Base-by-base conservation (phyloP, 192 early-diverging fungal genomes). In the Linderina pennispora region DNA sequence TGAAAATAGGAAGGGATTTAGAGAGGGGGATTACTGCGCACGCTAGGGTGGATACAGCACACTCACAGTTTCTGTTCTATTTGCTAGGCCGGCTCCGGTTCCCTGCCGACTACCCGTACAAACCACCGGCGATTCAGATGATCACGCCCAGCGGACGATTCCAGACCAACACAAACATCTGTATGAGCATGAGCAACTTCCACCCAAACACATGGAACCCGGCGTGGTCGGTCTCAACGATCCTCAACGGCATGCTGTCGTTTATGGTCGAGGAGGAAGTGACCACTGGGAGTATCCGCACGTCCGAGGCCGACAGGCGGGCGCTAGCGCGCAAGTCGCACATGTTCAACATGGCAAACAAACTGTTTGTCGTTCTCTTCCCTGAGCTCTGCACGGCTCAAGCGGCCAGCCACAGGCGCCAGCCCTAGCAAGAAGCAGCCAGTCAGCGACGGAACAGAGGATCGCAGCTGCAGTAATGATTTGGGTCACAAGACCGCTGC, bases 191-290 rank as follows among this genome's bases (percentile, higher is more conserved):
- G 94, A 89, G 84, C 51, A 93, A 97, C 76, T 97, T 94, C 65
- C 90, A 91, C 50, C 88, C 86, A 23, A 82, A 80, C 58, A 74
- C 86, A 24, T 99, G 94, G 94, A 99, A 97, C 54, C 94, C 94
- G 5, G 87, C 89, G 40, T 97, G 97, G 97, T 90, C 86, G 43
- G 97, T 99, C 8, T 62, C 91, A 7, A 99, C 97, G 0, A 97
- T 99, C 42, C 69, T 99, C 31, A 97, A 86, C 39, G 97, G 97
- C 9, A 67, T 97, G 45, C 70, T 99, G 32, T 89, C 86, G 38
- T 99, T 99, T 60, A 99, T 99, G 97, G 87, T 92, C 35, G 77
- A 81, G 40, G 92, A 99, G 42, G 93, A 96, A 50, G 82, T 83
- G 14, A 97, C 94, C 5, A 95, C 97, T 7, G 97, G 97, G 31